Percentiles rank a stretch among this genome's conserved stretches.
Evolutionary conservation across 768 basidiomycete genomes (phyloP).

Genomic region (Collybia sp.): DNA sequence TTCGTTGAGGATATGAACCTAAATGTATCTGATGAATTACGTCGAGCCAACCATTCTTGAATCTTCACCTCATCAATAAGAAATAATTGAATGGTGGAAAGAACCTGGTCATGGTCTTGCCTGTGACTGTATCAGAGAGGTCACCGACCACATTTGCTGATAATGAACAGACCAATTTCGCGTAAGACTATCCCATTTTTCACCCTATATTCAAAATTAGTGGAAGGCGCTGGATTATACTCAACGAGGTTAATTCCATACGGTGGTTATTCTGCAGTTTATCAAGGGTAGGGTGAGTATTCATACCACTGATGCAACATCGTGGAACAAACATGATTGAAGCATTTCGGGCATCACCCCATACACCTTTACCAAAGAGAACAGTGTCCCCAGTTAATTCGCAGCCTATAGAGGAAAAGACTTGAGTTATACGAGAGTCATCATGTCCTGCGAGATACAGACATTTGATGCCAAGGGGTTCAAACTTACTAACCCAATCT

Average conservation of each 20-base stretch:
- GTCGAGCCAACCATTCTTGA: not conserved
- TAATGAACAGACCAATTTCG: constrained; percentile 59
- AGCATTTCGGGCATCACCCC: constrained; percentile 71
- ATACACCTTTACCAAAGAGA: constrained; percentile 55
- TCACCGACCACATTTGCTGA: not conserved
- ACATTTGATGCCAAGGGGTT: constrained; percentile 75
- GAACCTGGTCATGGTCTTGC: constrained; percentile 58
- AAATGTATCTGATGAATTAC: not conserved
- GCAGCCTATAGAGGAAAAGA: constrained; percentile 46
- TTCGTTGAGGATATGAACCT: constrained; percentile 95
- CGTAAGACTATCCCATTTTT: constrained; percentile 96
- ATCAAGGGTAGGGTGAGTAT: constrained; percentile 2
- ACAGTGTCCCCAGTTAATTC: constrained; percentile 93
- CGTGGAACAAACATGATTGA: constrained; percentile 63
- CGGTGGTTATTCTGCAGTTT: constrained; percentile 66
- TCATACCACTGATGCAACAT: not conserved
- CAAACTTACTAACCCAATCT: constrained; percentile 86
- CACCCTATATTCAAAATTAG: constrained; percentile 47
- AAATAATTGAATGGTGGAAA: constrained; percentile 73
- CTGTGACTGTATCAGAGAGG: constrained; percentile 24
- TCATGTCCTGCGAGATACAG: constrained; percentile 9
- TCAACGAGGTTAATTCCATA: constrained; percentile 22
- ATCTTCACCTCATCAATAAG: constrained; percentile 80
- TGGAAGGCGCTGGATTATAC: not conserved
- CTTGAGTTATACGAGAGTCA: not conserved